phyloP scores from a whole-genome alignment of 2,329 filamentous ascomycete species.

The Pseudocercospora vitis region DNA sequence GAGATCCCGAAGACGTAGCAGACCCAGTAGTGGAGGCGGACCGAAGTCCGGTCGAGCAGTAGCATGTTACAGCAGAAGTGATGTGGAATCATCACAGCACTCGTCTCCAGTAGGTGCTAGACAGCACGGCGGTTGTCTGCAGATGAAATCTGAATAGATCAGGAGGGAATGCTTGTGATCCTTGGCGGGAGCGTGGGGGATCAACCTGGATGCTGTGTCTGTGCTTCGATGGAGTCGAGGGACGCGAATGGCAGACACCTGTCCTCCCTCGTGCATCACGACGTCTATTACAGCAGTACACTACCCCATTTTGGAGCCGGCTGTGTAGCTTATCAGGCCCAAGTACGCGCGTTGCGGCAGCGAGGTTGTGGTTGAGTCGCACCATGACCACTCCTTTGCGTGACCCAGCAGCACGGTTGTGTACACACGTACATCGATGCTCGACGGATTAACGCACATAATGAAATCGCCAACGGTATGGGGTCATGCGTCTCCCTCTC shows the following conservation, averaged over 20 bases:
- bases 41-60: background rate
- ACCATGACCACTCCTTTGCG: too few relatives aligned
- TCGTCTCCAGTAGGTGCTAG: too few relatives aligned
- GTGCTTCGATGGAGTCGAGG: background rate
- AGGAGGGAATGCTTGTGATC: background rate
- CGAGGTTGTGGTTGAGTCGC: too few relatives aligned
- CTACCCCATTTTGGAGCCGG: background rate
- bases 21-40: conserved; percentile 1
- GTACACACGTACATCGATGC: background rate
- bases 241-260: too few relatives aligned
- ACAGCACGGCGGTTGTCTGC: background rate
- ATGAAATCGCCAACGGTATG: background rate
- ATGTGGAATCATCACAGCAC: too few relatives aligned
- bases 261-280: background rate
- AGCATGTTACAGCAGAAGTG: background rate
- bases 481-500: background rate
- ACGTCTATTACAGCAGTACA: too few relatives aligned
- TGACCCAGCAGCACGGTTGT: background rate
- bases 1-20: conserved; percentile 2
- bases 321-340: background rate
- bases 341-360: background rate
- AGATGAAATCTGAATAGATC: background rate
- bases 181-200: conserved; percentile 1
- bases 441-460: background rate
- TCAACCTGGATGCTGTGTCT: background rate